Base-by-base conservation (phyloP, 1,139 yeast genomes). In the Candida sanyaensis region DNA sequence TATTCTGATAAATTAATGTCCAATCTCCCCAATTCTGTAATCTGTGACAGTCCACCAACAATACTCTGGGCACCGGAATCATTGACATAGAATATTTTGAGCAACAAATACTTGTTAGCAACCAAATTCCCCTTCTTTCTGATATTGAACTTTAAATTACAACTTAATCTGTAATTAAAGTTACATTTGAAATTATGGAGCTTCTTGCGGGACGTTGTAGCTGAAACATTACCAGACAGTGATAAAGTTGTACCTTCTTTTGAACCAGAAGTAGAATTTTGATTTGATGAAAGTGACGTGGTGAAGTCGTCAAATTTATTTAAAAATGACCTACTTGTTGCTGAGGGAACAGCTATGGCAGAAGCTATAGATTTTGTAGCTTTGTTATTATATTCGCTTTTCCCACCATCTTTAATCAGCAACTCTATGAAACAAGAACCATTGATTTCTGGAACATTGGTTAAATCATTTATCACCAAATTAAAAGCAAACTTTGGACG, bases 371-470 rank as follows among this genome's bases (percentile, higher is more conserved):
- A 29, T 28, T 43, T 23, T 42, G 28, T 21, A 30, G 10, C 21
- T n/a, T 29, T n/a, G 38, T 27, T 34, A 24, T 34, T 27, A 11
- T 7, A 5, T 9, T 34, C 27, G 13, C 21, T 26, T 24, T 21
- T 41, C 40, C 57, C 46, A 45, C 57, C 46, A 45, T 75, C 78
- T 48, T 69, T 66, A 6, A 75, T 65, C 36, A 68, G 65, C 2
- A 74, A 52, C 36, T 84, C 83, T 27, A 90, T 80, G 56, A 67
- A 84, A 56, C 93, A 84, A 39, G 72, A 64, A 0, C 96, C 96
- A 2, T 82, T 73, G 2, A 87, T 78, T 56, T 88, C 90, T 0
- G 98, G 98, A 34, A 92, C 81, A 60, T 92, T 92, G 29, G 85
- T 77, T 44, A 92, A 71, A 56, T 88, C 96, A 50, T 81, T 79